A percentile compares a stretch with the other conserved stretches of the same genome.
Conservation (phyloP, 495 filamentous ascomycete genomes). For the Pyrenula massariospora region DNA sequence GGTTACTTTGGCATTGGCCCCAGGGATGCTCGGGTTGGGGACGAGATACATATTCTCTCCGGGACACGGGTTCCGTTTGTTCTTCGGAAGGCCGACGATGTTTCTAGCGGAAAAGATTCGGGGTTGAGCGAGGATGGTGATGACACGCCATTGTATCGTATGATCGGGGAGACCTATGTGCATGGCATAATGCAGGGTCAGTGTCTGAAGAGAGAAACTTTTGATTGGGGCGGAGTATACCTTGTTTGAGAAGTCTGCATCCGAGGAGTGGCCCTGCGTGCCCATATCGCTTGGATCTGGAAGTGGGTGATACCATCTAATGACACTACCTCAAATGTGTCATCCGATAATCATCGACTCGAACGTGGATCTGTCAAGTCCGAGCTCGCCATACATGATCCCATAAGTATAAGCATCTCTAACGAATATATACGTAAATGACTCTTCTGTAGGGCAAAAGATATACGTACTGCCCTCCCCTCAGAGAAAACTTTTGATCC, state of each 20-base stretch:
- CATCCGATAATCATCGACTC: neutral
- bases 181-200: neutral
- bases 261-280: neutral
- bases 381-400: too few relatives aligned
- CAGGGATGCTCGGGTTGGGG: neutral
- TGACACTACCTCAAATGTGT: neutral
- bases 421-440: too few relatives aligned
- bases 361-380: neutral
- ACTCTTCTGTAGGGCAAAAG: too few relatives aligned
- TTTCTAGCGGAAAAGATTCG: neutral
- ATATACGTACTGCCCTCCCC: too few relatives aligned
- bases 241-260: neutral
- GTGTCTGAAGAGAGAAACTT: neutral
- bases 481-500: too few relatives aligned
- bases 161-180: neutral
- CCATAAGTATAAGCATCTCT: too few relatives aligned
- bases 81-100: neutral
- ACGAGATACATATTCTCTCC: neutral
- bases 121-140: neutral
- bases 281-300: neutral
- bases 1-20: neutral
- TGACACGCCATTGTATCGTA: neutral
- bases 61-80: constrained; percentile 1
- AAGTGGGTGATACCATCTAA: neutral
- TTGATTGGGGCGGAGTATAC: neutral